Evolutionary conservation across 2,329 filamentous ascomycete genomes (phyloP), one percentile per base, ranked within the genome.

Genomic region (Proliferodiscus dingleyae): DNA sequence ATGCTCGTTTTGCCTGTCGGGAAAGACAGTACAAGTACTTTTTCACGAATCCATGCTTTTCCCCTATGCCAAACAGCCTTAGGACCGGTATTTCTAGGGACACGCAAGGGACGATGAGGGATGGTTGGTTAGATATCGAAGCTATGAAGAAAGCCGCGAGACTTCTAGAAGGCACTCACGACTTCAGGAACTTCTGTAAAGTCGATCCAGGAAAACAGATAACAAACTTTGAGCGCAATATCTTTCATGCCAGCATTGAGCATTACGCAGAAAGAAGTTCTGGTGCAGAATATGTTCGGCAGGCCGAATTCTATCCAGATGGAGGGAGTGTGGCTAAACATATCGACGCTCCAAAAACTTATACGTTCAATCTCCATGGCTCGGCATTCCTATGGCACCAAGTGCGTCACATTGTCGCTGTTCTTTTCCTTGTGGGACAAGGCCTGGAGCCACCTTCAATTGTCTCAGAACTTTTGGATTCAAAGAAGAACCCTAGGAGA

Each of bases 311-410:
- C 61, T 54, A 67, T 57, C 64, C 69, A 44, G 42, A 42, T 19
- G 30, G 40, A 13, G 21, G n/a, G 10, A 45, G 41, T 5, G 30
- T 23, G 19, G 40, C 40, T 21, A 42, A 37, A 1, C 39, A 39
- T 34, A 10, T 9, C 16, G 16, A 15, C 16, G 32, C n/a, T 42
- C 62, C 81, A 5, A 87, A 88, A 61, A 77, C 96, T 11, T 97
- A 94, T 69, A 83, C 85, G 51, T 94, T 98, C 66, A 83, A 85
- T 47, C 81, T 98, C 32, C 81, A 90, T 56, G 93, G 93, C 16
- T 89, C 86, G 6, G 93, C 90, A 2, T 98, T 98, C 66, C 70
- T 98, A 37, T 98, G 93, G 93, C 93, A 98, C 68, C 93, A 98
- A 69, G 94, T 98, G 56, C 83, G 93, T 19, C 88, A 91, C 70